These are phyloP conservation scores for Rhizophagus prolifer DNA, from an alignment of 192 early-diverging fungal genomes.

Conservation along the genomic window DNA sequence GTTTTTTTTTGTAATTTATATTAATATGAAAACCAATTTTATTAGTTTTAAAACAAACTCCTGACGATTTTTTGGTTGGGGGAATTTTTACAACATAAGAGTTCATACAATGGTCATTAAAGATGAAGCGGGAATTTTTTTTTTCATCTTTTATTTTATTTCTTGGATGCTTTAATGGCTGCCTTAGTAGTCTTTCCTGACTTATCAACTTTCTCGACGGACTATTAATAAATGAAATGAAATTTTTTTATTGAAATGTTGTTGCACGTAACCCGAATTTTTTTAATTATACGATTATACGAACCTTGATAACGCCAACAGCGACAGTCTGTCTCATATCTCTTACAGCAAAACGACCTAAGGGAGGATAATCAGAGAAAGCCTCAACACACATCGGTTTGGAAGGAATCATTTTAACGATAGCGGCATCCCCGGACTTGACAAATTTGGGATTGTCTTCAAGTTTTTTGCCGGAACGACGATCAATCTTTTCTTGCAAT, in stretches of 20 bases:
- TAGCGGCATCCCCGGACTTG: slow-evolving; percentile 93
- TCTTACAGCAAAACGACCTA: slow-evolving; percentile 96
- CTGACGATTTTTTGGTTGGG: background rate
- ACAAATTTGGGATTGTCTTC: slow-evolving; percentile 94
- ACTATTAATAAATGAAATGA: slow-evolving; percentile 4
- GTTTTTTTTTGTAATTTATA: background rate
- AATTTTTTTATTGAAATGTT: no score
- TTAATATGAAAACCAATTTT: background rate
- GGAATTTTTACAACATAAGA: background rate
- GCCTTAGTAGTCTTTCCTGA: slow-evolving; percentile 77
- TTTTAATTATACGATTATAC: background rate
- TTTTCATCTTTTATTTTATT: slow-evolving; percentile 50
- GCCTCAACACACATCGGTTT: slow-evolving; percentile 97
- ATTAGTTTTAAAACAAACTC: background rate
- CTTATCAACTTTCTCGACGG: slow-evolving; percentile 83
- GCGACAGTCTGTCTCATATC: slow-evolving; percentile 98
- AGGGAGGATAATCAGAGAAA: slow-evolving; percentile 89
- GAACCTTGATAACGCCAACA: slow-evolving; percentile 91
- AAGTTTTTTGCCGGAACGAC: slow-evolving; percentile 89
- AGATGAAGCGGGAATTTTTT: background rate
- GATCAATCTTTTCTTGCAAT: slow-evolving; percentile 93
- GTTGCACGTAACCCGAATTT: background rate
- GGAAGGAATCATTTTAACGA: slow-evolving; percentile 92
- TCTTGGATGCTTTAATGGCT: slow-evolving; percentile 75
- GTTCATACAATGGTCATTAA: no score